Conservation (phyloP, 331 rosid species). For the Phaseolus coccineus region DNA sequence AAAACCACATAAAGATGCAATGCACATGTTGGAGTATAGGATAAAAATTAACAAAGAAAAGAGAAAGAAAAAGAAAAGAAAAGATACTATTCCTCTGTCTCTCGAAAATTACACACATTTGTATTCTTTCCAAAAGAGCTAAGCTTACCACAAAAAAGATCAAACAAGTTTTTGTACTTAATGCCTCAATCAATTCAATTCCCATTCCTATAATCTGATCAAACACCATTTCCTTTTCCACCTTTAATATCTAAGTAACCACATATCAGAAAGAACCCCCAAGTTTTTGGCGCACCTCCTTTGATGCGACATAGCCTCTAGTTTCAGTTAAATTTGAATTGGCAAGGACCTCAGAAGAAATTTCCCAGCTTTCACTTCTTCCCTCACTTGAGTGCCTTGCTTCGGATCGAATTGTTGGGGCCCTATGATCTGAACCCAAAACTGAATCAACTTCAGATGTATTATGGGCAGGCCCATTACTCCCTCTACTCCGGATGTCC, state of each 20-base stretch:
- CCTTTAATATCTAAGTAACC: slow-evolving; percentile 36
- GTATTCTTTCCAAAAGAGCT: slow-evolving; percentile 46
- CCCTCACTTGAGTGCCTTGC: slow-evolving; percentile 86
- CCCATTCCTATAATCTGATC: slow-evolving; percentile 46
- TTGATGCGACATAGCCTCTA: slow-evolving; percentile 62
- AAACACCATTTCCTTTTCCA: slow-evolving; percentile 39
- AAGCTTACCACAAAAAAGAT: slow-evolving; percentile 47
- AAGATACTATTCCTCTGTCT: slow-evolving; percentile 35
- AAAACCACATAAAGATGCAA: slow-evolving; percentile 37
- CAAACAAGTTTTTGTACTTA: slow-evolving; percentile 42
- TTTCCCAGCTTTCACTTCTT: slow-evolving; percentile 92
- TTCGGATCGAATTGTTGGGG: slow-evolving; percentile 71
- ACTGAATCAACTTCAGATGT: slow-evolving; percentile 68
- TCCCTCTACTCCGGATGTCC: slow-evolving; percentile 84
- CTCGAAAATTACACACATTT: slow-evolving; percentile 50
- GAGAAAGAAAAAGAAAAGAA: not conserved
- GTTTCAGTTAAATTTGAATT: slow-evolving; percentile 70
- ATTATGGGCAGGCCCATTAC: slow-evolving; percentile 70
- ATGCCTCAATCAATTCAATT: slow-evolving; percentile 51
- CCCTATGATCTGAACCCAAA: slow-evolving; percentile 78
- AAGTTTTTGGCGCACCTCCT: slow-evolving; percentile 59
- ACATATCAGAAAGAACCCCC: slow-evolving; percentile 38
- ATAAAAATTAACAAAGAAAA: not conserved
- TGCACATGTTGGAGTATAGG: slow-evolving; percentile 30
- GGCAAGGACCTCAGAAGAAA: slow-evolving; percentile 66